Evolutionary conservation across 2,329 filamentous ascomycete species (phyloP).

Genomic region (Curvularia verruculosa): DNA sequence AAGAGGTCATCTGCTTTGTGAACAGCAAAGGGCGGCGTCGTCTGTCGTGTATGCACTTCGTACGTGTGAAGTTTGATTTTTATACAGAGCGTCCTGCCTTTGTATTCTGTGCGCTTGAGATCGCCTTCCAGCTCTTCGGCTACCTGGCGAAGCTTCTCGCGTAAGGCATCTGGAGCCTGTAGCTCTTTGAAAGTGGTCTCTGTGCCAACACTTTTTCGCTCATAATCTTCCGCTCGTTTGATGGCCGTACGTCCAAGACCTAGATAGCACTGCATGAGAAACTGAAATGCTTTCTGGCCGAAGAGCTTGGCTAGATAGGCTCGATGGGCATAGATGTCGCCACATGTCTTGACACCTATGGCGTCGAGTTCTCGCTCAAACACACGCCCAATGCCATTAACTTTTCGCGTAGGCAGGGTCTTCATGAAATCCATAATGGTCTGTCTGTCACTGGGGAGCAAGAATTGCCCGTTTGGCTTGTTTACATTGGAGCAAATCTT

Average conservation of each 20-base stretch:
- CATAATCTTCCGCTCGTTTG: slow-evolving; percentile 85
- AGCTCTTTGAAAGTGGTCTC: slow-evolving; percentile 91
- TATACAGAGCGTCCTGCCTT: slow-evolving; percentile 86
- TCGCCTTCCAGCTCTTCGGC: slow-evolving; percentile 89
- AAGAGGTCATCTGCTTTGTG: slow-evolving; percentile 81
- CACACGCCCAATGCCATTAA: slow-evolving; percentile 93
- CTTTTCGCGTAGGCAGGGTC: slow-evolving; percentile 81
- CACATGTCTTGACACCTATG: slow-evolving; percentile 85
- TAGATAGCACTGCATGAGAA: slow-evolving; percentile 81
- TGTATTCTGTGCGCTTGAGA: slow-evolving; percentile 77
- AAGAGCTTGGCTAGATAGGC: slow-evolving; percentile 78
- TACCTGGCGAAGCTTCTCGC: slow-evolving; percentile 77
- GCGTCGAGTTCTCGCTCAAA: slow-evolving; percentile 89
- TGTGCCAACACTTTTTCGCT: slow-evolving; percentile 91
- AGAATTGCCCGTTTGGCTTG: slow-evolving; percentile 93
- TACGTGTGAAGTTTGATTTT: slow-evolving; percentile 96
- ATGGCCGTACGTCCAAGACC: slow-evolving; percentile 85
- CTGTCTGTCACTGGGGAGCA: slow-evolving; percentile 71
- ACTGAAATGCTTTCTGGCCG: slow-evolving; percentile 88
- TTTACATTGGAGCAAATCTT: slow-evolving; percentile 97
- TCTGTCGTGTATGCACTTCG: slow-evolving; percentile 86
- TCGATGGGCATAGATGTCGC: slow-evolving; percentile 80
- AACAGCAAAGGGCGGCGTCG: slow-evolving; percentile 74
- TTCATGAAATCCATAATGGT: slow-evolving; percentile 87
- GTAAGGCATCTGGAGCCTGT: slow-evolving; percentile 68